Evolutionary conservation across 2,329 filamentous ascomycete species (phyloP), one percentile per base, ranked within the genome.

Genomic region (Trichoderma arundinaceum): DNA sequence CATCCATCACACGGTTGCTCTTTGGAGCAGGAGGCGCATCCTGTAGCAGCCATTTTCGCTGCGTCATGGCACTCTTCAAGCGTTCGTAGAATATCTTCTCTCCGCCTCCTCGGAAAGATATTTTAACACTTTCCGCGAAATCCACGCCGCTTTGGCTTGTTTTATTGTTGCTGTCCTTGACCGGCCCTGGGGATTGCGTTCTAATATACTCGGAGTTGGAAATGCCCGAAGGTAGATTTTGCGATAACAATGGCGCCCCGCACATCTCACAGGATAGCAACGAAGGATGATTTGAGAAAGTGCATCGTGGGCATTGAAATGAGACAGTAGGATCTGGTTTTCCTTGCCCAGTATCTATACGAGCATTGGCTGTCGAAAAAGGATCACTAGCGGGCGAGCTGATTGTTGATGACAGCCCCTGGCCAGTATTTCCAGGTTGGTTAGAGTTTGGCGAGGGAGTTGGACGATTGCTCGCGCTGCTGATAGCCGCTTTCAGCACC

Each of bases 1-100:
- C 77, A 33, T 78, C 77, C 6, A 73, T 70, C 43, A 68, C 66
- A 6, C 78, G 76, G 39, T 76, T 82, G 35, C 86, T 85, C 68
- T 85, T 90, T 0, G 95, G 95, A 17, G 95, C 88, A 0, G 94
- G 93, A 1, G 95, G 95, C 0, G 95, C 95, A 73, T 91, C 90
- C 64, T 95, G 91, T 0, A 97, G 83, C 3, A 99, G 84, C 95
- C 95, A 99, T 82, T 98, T 98, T 13, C 95, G 87, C 76, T 99
- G 95, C 1, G 93, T 89, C 77, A 98, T 86, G 8, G 93, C 91
- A 7, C 88, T 88, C 73, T 96, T 98, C 2, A 99, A 82, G 54
- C 94, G 86, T 71, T 98, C 95, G 70, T 91, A 88, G 69, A 99
- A 97, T 6, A 92, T 90, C 77, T 93, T 94, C 67, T 94, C 94